Conservation (phyloP, 768 basidiomycete species). For the Sarcodon sp. region DNA sequence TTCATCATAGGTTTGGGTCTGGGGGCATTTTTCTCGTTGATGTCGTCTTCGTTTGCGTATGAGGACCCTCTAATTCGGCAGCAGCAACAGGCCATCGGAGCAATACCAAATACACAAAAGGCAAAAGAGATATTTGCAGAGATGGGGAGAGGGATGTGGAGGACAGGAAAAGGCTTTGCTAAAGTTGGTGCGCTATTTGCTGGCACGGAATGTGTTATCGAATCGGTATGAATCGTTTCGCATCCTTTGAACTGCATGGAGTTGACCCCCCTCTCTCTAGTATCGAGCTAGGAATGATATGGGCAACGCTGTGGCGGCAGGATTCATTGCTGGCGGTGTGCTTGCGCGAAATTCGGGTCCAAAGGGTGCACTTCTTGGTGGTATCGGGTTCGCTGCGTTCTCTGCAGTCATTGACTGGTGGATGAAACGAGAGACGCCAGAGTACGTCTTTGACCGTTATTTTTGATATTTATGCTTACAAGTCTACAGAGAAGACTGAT, state of each 20-base stretch:
- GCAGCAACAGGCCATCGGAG: conserved; percentile 31
- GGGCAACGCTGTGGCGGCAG: conserved; percentile 78
- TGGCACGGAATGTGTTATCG: conserved; percentile 92
- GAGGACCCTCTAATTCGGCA: conserved; percentile 81
- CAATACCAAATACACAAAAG: conserved; percentile 58
- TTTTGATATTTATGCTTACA: not conserved
- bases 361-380: conserved; percentile 78
- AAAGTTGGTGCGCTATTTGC: conserved; percentile 91
- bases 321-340: conserved; percentile 80
- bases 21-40: conserved; percentile 92
- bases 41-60: conserved; percentile 91
- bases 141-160: conserved; percentile 90
- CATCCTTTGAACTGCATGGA: not conserved
- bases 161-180: conserved; percentile 81
- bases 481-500: not conserved
- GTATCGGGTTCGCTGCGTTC: conserved; percentile 86
- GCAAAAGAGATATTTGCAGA: conserved; percentile 80
- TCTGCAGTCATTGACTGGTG: conserved; percentile 85
- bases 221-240: conserved; percentile 52
- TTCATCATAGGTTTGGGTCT: conserved; percentile 63
- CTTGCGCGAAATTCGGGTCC: conserved; percentile 84
- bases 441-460: conserved; percentile 31
- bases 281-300: conserved; percentile 97
- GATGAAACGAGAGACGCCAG: conserved; percentile 66
- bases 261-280: conserved; percentile 23